These are phyloP conservation scores for Oehlia diaphana DNA, from an alignment of 192 early-diverging fungal genomes.

Conservation along the genomic window DNA sequence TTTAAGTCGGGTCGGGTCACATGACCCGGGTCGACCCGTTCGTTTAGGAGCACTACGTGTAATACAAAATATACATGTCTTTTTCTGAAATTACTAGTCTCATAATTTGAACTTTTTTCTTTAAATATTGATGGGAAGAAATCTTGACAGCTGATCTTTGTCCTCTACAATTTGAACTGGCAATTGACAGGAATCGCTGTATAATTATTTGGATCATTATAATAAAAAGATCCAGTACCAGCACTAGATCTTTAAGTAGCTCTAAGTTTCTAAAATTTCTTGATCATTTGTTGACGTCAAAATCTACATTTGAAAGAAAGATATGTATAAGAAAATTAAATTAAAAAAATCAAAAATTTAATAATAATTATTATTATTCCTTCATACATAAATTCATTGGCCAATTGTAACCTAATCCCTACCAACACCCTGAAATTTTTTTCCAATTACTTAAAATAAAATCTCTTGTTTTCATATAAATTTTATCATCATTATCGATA, in stretches of 20 bases:
- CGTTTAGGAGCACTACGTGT: too few species aligned
- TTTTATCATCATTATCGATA: conserved; percentile 41
- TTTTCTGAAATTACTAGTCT: too few species aligned
- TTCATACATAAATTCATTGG: conserved; percentile 7
- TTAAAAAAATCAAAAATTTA: background rate
- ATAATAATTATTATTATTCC: background rate
- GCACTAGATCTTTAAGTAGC: background rate
- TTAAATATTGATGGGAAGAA: too few species aligned
- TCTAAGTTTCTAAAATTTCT: conserved; percentile 6
- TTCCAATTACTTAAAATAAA: conserved; percentile 60
- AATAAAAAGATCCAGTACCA: background rate
- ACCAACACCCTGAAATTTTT: background rate
- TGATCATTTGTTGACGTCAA: conserved; percentile 10
- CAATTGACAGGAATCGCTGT: background rate
- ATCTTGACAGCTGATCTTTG: too few species aligned
- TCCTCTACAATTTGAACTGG: too few species aligned
- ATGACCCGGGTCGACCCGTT: too few species aligned
- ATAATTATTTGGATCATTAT: conserved; percentile 12
- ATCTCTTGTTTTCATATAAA: conserved; percentile 58
- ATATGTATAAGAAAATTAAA: too few species aligned
- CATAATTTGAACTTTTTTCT: too few species aligned
- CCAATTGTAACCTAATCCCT: conserved; percentile 17
- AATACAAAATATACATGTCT: too few species aligned
- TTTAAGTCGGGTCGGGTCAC: too few species aligned
- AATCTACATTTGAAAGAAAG: background rate